These are phyloP conservation scores for Mortierella sp. DNA, from an alignment of 371 early-diverging fungal species.

Conservation along the genomic window DNA sequence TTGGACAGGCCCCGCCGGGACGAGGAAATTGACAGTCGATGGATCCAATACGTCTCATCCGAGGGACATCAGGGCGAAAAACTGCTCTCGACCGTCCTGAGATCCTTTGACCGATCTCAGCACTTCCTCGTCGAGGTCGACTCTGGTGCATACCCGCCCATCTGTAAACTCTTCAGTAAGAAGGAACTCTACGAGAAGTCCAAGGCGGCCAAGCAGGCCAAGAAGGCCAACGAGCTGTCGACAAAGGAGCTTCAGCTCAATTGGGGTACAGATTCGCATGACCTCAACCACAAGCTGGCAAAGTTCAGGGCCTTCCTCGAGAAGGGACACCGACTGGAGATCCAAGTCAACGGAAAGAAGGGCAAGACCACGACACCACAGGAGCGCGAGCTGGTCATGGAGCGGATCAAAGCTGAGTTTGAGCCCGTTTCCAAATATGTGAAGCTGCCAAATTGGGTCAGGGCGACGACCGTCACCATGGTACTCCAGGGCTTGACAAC, in stretches of 20 bases:
- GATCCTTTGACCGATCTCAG: constrained; percentile 58
- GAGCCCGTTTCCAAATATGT: constrained; percentile 52
- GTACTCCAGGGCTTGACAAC: constrained; percentile 32
- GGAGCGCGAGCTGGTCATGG: constrained; percentile 38
- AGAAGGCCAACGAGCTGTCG: constrained; percentile 54
- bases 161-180: constrained; percentile 68
- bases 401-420: constrained; percentile 40
- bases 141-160: constrained; percentile 59
- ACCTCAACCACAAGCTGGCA: constrained; percentile 67
- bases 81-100: constrained; percentile 51
- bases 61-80: constrained; percentile 59
- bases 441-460: constrained; percentile 39
- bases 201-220: constrained; percentile 60
- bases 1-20: constrained; percentile 60
- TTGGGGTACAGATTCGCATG: constrained; percentile 68
- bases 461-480: constrained; percentile 43
- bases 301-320: constrained; percentile 65
- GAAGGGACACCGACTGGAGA: constrained; percentile 67
- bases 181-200: constrained; percentile 65
- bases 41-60: constrained; percentile 62
- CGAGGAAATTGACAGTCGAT: constrained; percentile 65
- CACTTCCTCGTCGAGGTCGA: constrained; percentile 68
- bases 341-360: constrained; percentile 66
- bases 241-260: constrained; percentile 68
- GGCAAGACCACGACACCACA: constrained; percentile 43